Evolutionary conservation across 805 yeast species (phyloP).

Genomic region (Metschnikowia kofuensis): DNA sequence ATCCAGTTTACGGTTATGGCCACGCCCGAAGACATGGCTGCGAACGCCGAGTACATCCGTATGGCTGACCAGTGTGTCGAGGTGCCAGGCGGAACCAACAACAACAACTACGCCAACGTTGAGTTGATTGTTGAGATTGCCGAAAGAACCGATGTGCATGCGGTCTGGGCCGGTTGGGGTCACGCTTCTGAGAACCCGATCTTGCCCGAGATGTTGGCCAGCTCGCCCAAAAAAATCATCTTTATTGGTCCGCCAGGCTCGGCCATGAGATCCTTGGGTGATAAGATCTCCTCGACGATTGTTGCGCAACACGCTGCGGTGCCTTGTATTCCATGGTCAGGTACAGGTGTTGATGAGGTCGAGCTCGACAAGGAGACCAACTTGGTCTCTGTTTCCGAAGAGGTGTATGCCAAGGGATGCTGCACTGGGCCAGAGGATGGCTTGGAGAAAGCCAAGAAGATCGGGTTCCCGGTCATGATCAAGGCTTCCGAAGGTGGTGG

Average conservation of each 20-base stretch:
- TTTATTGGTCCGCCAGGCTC: conserved; percentile 99
- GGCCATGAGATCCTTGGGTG: conserved; percentile 99
- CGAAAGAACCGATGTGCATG: conserved; percentile 93
- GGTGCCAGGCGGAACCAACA: conserved; percentile 99
- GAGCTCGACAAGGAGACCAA: conserved; percentile 62
- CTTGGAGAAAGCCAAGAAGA: conserved; percentile 72
- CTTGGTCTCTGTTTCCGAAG: conserved; percentile 86
- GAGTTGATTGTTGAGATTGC: conserved; percentile 96
- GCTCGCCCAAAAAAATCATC: conserved; percentile 84
- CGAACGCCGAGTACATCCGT: conserved; percentile 95
- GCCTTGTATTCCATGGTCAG: conserved; percentile 99
- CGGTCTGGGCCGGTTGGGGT: conserved; percentile 99
- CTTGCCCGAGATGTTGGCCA: conserved; percentile 90
- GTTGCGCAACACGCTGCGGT: conserved; percentile 98
- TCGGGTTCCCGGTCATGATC: conserved; percentile 98
- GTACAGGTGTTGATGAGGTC: conserved; percentile 92
- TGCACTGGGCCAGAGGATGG: conserved; percentile 87
- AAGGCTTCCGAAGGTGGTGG: conserved; percentile 99
- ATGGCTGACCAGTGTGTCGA: conserved; percentile 99
- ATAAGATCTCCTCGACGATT: conserved; percentile 94
- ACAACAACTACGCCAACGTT: conserved; percentile 97
- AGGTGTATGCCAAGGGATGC: conserved; percentile 84
- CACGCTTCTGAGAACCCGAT: conserved; percentile 99
- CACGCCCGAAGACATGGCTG: conserved; percentile 97
- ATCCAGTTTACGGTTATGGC: conserved; percentile 98